Conservation (phyloP, 331 rosid genomes). For the Dryas integrifolia region DNA sequence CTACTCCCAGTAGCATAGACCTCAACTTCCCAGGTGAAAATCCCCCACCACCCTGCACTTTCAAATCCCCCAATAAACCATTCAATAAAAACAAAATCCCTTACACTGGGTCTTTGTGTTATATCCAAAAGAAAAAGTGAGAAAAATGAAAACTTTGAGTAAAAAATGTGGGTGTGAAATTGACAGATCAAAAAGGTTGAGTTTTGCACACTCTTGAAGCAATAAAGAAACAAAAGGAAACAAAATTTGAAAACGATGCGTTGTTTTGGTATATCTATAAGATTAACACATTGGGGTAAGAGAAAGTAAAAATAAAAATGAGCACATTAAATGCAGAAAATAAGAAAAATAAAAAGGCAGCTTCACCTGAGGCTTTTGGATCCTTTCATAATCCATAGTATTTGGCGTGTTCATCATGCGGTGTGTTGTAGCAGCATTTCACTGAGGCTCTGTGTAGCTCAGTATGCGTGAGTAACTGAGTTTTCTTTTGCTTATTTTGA, state of each 20-base stretch:
- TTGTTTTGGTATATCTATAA: background rate
- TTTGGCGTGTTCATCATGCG: slow-evolving; percentile 6
- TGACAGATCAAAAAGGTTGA: background rate
- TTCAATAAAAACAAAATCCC: background rate
- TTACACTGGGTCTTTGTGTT: background rate
- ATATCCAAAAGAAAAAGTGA: background rate
- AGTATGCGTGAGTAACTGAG: slow-evolving; percentile 5
- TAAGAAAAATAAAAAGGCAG: slow-evolving; percentile 8
- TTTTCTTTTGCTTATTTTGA: background rate
- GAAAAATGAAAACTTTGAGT: background rate
- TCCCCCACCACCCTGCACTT: slow-evolving; percentile 67
- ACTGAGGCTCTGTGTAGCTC: background rate
- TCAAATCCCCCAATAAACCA: slow-evolving; percentile 15
- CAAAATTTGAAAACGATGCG: slow-evolving; percentile 21
- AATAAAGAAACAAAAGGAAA: background rate
- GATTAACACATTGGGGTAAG: slow-evolving; percentile 6
- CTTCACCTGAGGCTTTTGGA: slow-evolving; percentile 84
- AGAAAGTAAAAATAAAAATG: slow-evolving; percentile 9
- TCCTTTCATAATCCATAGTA: slow-evolving; percentile 89
- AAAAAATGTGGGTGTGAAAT: slow-evolving; percentile 1
- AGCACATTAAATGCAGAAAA: slow-evolving; percentile 5
- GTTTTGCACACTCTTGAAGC: slow-evolving; percentile 1
- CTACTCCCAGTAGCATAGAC: slow-evolving; percentile 76
- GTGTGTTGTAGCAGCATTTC: background rate
- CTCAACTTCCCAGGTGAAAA: slow-evolving; percentile 90